These are phyloP conservation scores for Nothomitra cinnamomea DNA, from an alignment of 2,329 filamentous ascomycete species.

Conservation along the genomic window DNA sequence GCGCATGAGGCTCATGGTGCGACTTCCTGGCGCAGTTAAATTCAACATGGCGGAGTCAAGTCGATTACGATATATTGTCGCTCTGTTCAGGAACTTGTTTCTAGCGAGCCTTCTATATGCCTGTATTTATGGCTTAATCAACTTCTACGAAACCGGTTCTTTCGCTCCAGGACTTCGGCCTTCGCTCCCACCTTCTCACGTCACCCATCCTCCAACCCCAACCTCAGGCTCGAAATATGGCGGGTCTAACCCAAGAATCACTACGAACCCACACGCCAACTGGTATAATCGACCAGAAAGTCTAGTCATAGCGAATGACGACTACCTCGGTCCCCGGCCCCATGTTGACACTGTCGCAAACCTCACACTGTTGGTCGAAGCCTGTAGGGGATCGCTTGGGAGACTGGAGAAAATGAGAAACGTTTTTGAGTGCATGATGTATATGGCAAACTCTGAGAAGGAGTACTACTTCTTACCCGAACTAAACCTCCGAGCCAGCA, in stretches of 20 bases:
- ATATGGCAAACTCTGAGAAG: slow-evolving; percentile 29
- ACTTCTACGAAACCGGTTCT: slow-evolving; percentile 24
- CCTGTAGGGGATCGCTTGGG: slow-evolving; percentile 33
- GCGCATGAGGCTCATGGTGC: too few relatives aligned
- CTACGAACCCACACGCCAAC: slow-evolving; percentile 34
- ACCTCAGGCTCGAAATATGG: slow-evolving; percentile 25
- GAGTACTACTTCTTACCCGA: slow-evolving; percentile 33
- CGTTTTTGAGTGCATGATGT: slow-evolving; percentile 34
- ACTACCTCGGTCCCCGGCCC: slow-evolving; percentile 33
- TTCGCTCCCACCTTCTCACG: slow-evolving; percentile 18
- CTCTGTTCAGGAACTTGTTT: slow-evolving; percentile 26
- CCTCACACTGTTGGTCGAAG: slow-evolving; percentile 32
- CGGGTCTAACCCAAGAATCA: slow-evolving; percentile 24
- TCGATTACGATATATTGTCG: slow-evolving; percentile 15
- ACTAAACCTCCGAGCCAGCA: slow-evolving; percentile 21
- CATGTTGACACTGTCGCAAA: slow-evolving; percentile 36
- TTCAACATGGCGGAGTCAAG: slow-evolving; percentile 20
- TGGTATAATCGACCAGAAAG: slow-evolving; percentile 36
- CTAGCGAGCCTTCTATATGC: slow-evolving; percentile 26
- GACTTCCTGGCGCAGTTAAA: not conserved
- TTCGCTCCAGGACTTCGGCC: slow-evolving; percentile 22
- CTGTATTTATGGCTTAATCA: slow-evolving; percentile 24
- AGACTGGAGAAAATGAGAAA: slow-evolving; percentile 38
- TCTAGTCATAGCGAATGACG: slow-evolving; percentile 32
- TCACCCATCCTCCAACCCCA: slow-evolving; percentile 25